Evolutionary conservation across 306 rosid species (phyloP), one percentile per base, ranked within the genome.

Genomic region (Aeschynomene evenia): DNA sequence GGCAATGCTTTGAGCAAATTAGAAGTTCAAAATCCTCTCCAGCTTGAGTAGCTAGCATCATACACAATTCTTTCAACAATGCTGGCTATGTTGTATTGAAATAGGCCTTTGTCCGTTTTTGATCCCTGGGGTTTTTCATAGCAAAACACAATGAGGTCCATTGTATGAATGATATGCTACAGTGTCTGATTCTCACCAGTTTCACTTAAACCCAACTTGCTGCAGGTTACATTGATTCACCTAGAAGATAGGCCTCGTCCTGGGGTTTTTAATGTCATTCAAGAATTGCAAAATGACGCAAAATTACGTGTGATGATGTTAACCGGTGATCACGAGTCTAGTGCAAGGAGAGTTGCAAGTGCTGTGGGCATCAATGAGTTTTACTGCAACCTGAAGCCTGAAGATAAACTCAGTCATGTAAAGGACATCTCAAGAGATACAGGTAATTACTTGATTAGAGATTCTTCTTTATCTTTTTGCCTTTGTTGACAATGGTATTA

Each of bases 201-300:
- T 45, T 55, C 74, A 40, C 23, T 3, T 40, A 62, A 75, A 58
- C 72, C 75, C 63, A 50, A 64, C 58, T 71, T 66, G 76, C 52
- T 78, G 80, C 88, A 89, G 99, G 89, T 94, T 57, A 84, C 99
- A 10, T 78, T 94, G 82, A 94, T 94, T 85, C 97, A 91, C 86
- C 85, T 91, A 23, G 99, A 94, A 85, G 99, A 94, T 80, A 88
- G 81, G 42, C 99, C 99, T 48, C 95, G 96, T 21, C 84, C 95
- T 29, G 99, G 96, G 56, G 91, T 91, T 57, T 67, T 37, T 53
- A 86, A 87, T 77, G 95, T 91, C 75, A 84, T 91, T 72, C 75
- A 43, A 21, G 99, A 94, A 71, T 77, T 94, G 79, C 86, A 34
- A 73, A 81, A 84, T 56, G 82, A 82, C 72, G 97, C 91, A 57